A percentile compares a stretch with the other conserved stretches of the same genome.
Evolutionary conservation across 2,329 filamentous ascomycete species (phyloP).

Genomic region (Aspergillus sp.): DNA sequence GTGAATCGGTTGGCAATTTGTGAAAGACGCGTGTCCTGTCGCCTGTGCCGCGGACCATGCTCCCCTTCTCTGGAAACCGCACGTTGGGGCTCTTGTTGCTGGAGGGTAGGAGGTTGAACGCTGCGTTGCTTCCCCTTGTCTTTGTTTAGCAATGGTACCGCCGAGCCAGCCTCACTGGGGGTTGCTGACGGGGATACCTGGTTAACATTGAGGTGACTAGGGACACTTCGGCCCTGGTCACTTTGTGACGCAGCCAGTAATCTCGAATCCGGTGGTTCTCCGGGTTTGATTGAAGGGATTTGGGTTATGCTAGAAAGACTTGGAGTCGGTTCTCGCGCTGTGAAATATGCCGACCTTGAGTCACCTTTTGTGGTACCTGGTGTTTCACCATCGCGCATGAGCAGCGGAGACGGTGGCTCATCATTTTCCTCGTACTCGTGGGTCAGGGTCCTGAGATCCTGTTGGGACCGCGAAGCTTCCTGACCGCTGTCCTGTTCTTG

Average conservation of each 20-base stretch:
- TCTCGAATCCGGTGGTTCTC: neutral
- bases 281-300: slow-evolving; percentile 17
- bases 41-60: slow-evolving; percentile 16
- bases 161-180: slow-evolving; percentile 34
- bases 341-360: slow-evolving; percentile 31
- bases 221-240: slow-evolving; percentile 18
- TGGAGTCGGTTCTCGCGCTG: slow-evolving; percentile 27
- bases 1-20: slow-evolving; percentile 46
- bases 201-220: slow-evolving; percentile 20
- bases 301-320: slow-evolving; percentile 18
- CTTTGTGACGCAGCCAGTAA: slow-evolving; percentile 5
- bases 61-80: slow-evolving; percentile 22
- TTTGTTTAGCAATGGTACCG: slow-evolving; percentile 33
- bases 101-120: slow-evolving; percentile 24
- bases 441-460: slow-evolving; percentile 23
- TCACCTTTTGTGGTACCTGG: slow-evolving; percentile 18
- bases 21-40: slow-evolving; percentile 22
- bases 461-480: neutral
- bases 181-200: slow-evolving; percentile 23
- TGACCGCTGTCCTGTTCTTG: slow-evolving; percentile 14
- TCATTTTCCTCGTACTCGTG: slow-evolving; percentile 22
- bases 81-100: slow-evolving; percentile 35
- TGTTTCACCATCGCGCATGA: neutral
- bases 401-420: slow-evolving; percentile 4
- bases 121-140: slow-evolving; percentile 20